Evolutionary conservation across 75 land plant genomes (phyloP).

Genomic region (Cryptomeria japonica): DNA sequence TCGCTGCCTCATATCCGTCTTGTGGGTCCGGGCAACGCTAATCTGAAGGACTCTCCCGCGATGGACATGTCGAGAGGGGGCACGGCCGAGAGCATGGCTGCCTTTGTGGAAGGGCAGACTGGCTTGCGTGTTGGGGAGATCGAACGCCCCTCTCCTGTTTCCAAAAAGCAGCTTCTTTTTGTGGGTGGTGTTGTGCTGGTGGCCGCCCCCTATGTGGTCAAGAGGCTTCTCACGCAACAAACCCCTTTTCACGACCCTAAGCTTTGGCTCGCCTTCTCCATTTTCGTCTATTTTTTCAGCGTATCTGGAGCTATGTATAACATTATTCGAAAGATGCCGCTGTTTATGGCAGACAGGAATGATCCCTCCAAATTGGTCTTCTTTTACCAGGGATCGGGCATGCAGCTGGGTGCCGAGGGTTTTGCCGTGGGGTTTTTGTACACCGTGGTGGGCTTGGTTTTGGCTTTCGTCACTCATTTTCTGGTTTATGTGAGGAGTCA

Average conservation of each 20-base stretch:
- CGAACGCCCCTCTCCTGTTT: conserved; percentile 68
- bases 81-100: conserved; percentile 79
- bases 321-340: conserved; percentile 92
- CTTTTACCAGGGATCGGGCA: conserved; percentile 93
- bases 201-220: conserved; percentile 52
- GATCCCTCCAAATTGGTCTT: conserved; percentile 71
- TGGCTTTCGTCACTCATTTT: conserved; percentile 70
- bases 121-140: conserved; percentile 64
- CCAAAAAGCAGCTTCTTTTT: conserved; percentile 52
- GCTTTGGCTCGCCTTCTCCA: conserved; percentile 62
- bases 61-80: conserved; percentile 62
- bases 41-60: conserved; percentile 43
- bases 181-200: conserved; percentile 19
- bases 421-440: conserved; percentile 87
- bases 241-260: conserved; percentile 62
- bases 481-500: conserved; percentile 50
- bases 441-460: conserved; percentile 75
- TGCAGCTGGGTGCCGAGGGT: conserved; percentile 98
- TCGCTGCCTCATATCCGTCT: conserved; percentile 79
- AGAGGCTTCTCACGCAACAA: conserved; percentile 50
- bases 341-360: conserved; percentile 76
- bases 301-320: conserved; percentile 97
- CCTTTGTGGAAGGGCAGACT: conserved; percentile 69
- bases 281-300: conserved; percentile 92
- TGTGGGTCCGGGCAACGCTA: conserved; percentile 28